A percentile compares a stretch with the other conserved stretches of the same genome.
Evolutionary conservation across 176 grass and related monocot genomes (phyloP).

Genomic region (Cenchrus purpureus): DNA sequence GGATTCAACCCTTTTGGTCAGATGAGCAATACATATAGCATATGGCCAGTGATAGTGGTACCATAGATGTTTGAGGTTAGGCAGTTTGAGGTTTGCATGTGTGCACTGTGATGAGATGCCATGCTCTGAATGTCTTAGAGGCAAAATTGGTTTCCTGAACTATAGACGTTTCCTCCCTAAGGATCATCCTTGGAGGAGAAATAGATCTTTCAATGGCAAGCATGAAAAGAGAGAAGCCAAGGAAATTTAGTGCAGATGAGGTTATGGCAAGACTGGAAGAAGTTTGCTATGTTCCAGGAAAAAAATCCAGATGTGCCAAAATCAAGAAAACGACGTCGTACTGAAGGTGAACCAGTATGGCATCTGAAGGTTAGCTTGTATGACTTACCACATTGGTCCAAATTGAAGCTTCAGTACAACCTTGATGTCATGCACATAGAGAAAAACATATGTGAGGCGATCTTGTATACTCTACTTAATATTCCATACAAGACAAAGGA

Average conservation of each 20-base stretch:
- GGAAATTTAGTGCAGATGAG: not conserved
- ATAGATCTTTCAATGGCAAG: too few species aligned
- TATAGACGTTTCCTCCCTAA: too few species aligned
- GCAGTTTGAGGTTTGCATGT: too few species aligned
- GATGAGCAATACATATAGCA: too few species aligned
- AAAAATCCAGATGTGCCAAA: not conserved
- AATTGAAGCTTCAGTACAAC: not conserved
- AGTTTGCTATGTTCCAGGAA: not conserved
- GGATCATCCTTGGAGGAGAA: too few species aligned
- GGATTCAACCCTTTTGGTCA: too few species aligned
- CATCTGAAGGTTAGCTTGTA: not conserved
- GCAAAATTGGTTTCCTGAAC: too few species aligned
- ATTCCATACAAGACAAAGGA: not conserved
- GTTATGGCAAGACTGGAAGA: not conserved
- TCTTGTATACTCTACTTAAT: not conserved
- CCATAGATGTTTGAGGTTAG: too few species aligned
- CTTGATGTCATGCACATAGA: not conserved
- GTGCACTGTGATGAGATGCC: too few species aligned
- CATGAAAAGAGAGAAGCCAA: not conserved
- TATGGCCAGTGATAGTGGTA: too few species aligned
- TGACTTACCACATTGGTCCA: not conserved
- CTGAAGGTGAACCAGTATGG: not conserved
- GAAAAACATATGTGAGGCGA: not conserved
- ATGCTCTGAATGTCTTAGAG: too few species aligned
- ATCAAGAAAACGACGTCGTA: not conserved